Evolutionary conservation across 257 asterid genomes (phyloP), one percentile per base, ranked within the genome.

Genomic region (Lycium barbarum): DNA sequence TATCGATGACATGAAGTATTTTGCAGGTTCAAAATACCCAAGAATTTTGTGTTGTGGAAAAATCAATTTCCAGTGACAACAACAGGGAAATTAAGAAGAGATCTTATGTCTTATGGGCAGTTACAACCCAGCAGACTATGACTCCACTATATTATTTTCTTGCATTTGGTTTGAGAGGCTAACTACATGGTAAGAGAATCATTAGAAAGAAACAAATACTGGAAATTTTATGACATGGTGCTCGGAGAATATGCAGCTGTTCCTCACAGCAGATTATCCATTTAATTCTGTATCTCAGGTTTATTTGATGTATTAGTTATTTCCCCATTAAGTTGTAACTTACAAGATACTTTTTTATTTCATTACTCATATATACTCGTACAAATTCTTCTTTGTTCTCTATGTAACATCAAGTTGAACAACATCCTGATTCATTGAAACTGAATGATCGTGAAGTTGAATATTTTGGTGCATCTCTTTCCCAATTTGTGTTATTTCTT

Each of bases 1-100:
- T 11, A 40, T 79, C 43, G 62, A 26, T 79, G 61, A 13, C 71
- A 13, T 70, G 43, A 20, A 22, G 66, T 63, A 47, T 40, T 7
- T 33, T 81, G 90, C 96, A 95, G 98, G 88, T 95, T 91, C 74
- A 95, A 95, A 85, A 92, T 95, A 85, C 98, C 98, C 17, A 93
- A 85, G 83, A 90, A 85, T 65, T 90, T 86, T 86, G 83, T 94
- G 6, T 13, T 87, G 76, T 94, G 98, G 99, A 84, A 83, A 81
- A 85, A 85, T 65, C 82, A 90, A 74, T 95, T 94, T 87, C 98
- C 98, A 47, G 14, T 88, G 86, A 94, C 99, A 49, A 91, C 93
- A 58, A 93, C 96, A 33, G 98, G 98, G 83, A 95, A 95, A 85
- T 55, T 95, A 84, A 94, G 87, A 89, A 92, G 99, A 85, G 97